phyloP scores from a whole-genome alignment of 306 rosid species.

The Sophora flavescens region DNA sequence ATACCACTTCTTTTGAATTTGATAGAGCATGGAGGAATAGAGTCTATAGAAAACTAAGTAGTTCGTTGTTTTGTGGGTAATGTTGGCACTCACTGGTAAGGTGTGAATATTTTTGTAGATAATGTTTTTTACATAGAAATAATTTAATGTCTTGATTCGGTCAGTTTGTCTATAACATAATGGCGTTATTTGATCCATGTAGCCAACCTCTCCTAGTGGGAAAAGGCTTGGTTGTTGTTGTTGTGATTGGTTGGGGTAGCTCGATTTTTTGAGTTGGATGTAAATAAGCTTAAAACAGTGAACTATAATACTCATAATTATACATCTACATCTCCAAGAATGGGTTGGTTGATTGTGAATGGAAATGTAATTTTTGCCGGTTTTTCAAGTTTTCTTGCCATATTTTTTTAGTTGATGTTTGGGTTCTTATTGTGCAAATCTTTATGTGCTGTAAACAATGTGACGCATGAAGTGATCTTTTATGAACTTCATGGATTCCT shows the following conservation, averaged over 20 bases:
- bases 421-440: not conserved
- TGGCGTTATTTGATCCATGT: no score
- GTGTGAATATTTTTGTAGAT: not conserved
- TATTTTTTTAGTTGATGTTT: not conserved
- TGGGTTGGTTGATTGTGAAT: not conserved
- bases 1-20: not conserved
- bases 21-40: not conserved
- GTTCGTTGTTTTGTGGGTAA: not conserved
- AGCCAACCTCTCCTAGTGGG: no score
- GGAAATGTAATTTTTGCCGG: not conserved
- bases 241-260: not conserved
- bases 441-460: not conserved
- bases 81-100: not conserved
- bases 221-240: no score
- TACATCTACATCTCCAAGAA: not conserved
- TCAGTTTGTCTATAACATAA: no score
- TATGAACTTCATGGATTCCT: not conserved
- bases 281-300: not conserved
- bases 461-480: not conserved
- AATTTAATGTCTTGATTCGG: not conserved
- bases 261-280: not conserved
- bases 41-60: no score
- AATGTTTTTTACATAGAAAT: not conserved
- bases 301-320: not conserved
- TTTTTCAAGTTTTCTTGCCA: slow-evolving; percentile 17